These are phyloP conservation scores for Sindora glabra DNA, from an alignment of 306 rosid genomes.

Conservation along the genomic window DNA sequence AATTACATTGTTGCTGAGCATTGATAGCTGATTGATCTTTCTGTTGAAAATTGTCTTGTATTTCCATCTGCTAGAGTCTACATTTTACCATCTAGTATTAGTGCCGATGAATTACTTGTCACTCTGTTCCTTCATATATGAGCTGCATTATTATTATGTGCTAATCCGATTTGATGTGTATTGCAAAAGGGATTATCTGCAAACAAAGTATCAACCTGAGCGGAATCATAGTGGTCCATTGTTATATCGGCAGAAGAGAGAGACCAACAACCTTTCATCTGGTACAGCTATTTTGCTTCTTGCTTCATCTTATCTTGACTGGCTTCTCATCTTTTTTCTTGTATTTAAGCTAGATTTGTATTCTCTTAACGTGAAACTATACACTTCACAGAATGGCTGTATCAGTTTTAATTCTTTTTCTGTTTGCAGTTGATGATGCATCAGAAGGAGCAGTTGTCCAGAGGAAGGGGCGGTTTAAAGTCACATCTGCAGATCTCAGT, in stretches of 20 bases:
- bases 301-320: conserved; percentile 1
- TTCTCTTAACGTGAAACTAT: conserved; percentile 3
- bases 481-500: conserved; percentile 71
- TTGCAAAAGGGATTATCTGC: conserved; percentile 73
- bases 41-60: conserved; percentile 1
- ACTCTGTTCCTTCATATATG: conserved; percentile 6
- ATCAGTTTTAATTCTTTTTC: neutral
- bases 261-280: conserved; percentile 45
- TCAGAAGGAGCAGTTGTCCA: conserved; percentile 88
- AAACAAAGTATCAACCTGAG: conserved; percentile 49
- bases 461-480: conserved; percentile 87
- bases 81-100: conserved; percentile 7
- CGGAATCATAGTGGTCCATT: conserved; percentile 77
- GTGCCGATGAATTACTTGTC: neutral
- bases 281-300: conserved; percentile 36
- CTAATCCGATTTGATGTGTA: conserved; percentile 9
- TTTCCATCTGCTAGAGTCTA: conserved; percentile 3
- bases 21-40: conserved; percentile 1
- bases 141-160: neutral
- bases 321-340: conserved; percentile 1
- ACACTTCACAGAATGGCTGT: neutral
- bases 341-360: conserved; percentile 1
- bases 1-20: neutral
- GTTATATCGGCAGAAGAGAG: conserved; percentile 68
- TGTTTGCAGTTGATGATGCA: conserved; percentile 63